phyloP scores from a whole-genome alignment of 192 early-diverging fungal species.

The Gonapodya prolifera region DNA sequence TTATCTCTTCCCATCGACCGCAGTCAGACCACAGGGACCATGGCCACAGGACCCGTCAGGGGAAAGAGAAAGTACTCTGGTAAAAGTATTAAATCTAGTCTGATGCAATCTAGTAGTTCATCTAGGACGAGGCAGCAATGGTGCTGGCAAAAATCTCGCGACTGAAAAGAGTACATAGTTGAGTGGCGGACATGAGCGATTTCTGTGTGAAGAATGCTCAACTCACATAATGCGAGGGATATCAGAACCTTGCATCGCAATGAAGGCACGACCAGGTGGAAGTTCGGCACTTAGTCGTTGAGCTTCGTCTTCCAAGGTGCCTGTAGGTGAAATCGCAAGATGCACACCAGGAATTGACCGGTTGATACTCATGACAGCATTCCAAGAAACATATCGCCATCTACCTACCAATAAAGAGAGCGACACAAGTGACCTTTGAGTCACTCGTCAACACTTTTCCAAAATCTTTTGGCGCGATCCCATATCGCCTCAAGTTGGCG shows the following conservation, averaged over 20 bases:
- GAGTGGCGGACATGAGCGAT: too few species aligned
- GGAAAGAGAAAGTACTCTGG: too few species aligned
- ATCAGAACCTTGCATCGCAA: background rate
- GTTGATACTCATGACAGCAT: too few species aligned
- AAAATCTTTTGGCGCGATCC: conserved; percentile 39
- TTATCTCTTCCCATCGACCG: too few species aligned
- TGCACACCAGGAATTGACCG: too few species aligned
- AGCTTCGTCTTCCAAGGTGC: conserved; percentile 62
- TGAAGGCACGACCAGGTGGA: background rate
- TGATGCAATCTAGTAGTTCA: too few species aligned
- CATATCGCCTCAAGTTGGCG: conserved; percentile 67
- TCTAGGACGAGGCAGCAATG: background rate
- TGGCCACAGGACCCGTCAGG: too few species aligned
- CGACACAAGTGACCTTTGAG: conserved; percentile 54
- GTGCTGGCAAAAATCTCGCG: background rate
- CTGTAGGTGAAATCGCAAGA: too few species aligned
- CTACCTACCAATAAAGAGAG: conserved; percentile 76
- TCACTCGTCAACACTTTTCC: conserved; percentile 38
- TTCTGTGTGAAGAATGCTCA: too few species aligned
- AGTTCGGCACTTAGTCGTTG: background rate
- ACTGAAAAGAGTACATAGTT: background rate
- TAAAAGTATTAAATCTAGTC: too few species aligned
- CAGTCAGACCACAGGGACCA: too few species aligned
- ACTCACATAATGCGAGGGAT: background rate
- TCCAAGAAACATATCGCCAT: too few species aligned